Evolutionary conservation across 345 rosid species (phyloP).

Genomic region (Balakata baccata): DNA sequence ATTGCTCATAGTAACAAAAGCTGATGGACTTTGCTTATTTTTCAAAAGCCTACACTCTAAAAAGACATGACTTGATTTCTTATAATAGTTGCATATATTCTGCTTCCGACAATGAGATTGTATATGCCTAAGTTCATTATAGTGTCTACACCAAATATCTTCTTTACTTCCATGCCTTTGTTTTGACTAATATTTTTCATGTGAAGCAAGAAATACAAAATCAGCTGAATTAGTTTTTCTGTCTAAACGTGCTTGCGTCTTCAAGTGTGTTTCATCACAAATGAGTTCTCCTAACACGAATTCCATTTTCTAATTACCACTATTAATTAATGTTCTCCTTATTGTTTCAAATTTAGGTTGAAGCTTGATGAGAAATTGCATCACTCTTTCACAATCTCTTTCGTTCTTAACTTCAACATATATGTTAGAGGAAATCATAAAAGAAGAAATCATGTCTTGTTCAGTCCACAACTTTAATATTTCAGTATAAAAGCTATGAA

Average conservation of each 20-base stretch:
- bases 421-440: neutral
- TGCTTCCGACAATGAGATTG: neutral
- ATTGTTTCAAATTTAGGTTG: neutral
- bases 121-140: neutral
- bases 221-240: neutral
- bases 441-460: neutral
- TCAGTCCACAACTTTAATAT: neutral
- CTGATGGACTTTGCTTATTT: too few relatives aligned
- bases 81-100: neutral
- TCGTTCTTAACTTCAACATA: too few relatives aligned
- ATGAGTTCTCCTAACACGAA: neutral
- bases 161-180: neutral
- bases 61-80: neutral
- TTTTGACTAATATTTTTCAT: neutral
- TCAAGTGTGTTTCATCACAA: neutral
- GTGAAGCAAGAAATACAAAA: too few relatives aligned
- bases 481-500: neutral
- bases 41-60: too few relatives aligned
- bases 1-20: too few relatives aligned
- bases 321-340: neutral
- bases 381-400: too few relatives aligned
- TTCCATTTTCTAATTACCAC: neutral
- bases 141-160: neutral
- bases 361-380: too few relatives aligned
- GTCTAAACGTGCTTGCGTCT: neutral